Evolutionary conservation across 768 basidiomycete species (phyloP).

Genomic region (Mycena venus): DNA sequence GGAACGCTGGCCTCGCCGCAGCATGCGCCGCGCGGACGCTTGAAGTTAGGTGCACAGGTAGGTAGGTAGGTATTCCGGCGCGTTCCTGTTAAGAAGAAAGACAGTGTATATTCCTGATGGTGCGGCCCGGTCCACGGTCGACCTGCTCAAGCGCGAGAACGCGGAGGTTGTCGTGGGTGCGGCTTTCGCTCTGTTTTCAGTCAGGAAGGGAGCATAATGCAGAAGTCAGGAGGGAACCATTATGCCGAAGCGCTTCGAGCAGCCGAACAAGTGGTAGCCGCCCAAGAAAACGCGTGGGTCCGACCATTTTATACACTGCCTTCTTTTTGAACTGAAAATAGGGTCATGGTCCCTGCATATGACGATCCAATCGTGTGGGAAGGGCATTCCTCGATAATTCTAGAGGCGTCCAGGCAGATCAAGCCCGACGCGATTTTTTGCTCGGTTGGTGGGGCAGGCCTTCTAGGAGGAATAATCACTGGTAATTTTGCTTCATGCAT

Average conservation of each 20-base stretch:
- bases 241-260: constrained; percentile 70
- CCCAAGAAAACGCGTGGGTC: constrained; percentile 68
- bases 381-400: constrained; percentile 82
- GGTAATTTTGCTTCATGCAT: not conserved
- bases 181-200: too few species aligned
- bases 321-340: constrained; percentile 38
- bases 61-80: too few species aligned
- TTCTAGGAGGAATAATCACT: constrained; percentile 69
- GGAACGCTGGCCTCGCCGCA: constrained; percentile 85
- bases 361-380: constrained; percentile 80
- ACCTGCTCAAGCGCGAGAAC: constrained; percentile 63
- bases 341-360: constrained; percentile 79
- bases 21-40: constrained; percentile 73
- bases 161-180: constrained; percentile 73
- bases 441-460: constrained; percentile 81
- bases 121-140: constrained; percentile 61
- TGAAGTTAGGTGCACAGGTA: constrained; percentile 71
- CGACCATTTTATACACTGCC: not conserved
- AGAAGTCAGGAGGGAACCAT: constrained; percentile 64
- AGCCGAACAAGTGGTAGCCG: constrained; percentile 60
- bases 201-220: too few species aligned
- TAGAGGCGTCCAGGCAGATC: constrained; percentile 72
- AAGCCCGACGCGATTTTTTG: constrained; percentile 83
- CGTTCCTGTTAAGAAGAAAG: too few species aligned
- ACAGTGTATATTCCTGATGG: constrained; percentile 75